A percentile compares a stretch with the other conserved stretches of the same genome.
Evolutionary conservation across 805 yeast species (phyloP).

Genomic region (Limtongozyma cylindracea): DNA sequence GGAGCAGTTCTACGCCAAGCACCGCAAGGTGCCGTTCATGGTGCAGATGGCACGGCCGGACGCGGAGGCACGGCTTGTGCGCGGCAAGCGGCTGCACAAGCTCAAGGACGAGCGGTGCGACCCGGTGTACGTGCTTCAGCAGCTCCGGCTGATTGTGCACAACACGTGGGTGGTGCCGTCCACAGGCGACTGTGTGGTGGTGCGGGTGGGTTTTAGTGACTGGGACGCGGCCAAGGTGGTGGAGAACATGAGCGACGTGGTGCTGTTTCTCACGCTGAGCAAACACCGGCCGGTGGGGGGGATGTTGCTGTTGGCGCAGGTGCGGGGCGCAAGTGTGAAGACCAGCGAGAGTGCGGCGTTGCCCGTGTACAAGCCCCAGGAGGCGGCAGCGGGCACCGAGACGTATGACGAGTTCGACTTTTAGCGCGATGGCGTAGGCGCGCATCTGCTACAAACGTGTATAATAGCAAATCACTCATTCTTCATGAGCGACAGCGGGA

Average conservation of each 20-base stretch:
- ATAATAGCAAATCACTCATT: too few relatives aligned
- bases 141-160: conserved; percentile 34
- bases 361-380: conserved; percentile 19
- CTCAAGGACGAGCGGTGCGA: too few relatives aligned
- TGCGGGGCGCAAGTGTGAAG: conserved; percentile 30
- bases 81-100: neutral
- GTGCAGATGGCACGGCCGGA: conserved; percentile 26
- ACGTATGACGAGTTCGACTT: too few relatives aligned
- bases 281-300: conserved; percentile 34
- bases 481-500: too few relatives aligned
- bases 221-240: conserved; percentile 16
- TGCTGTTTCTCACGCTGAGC: conserved; percentile 18
- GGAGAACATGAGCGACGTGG: conserved; percentile 24
- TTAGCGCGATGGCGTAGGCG: too few relatives aligned
- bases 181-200: conserved; percentile 31
- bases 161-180: conserved; percentile 34
- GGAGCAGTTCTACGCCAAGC: conserved; percentile 31
- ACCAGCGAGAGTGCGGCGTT: conserved; percentile 42
- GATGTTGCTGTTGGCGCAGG: conserved; percentile 14
- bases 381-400: too few relatives aligned
- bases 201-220: conserved; percentile 31
- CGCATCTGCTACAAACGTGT: too few relatives aligned
- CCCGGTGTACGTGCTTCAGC: conserved; percentile 33
- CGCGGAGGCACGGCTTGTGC: conserved; percentile 4
- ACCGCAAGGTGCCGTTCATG: conserved; percentile 43